Evolutionary conservation across 495 filamentous ascomycete genomes (phyloP).

Genomic region (Penicillium herquei): DNA sequence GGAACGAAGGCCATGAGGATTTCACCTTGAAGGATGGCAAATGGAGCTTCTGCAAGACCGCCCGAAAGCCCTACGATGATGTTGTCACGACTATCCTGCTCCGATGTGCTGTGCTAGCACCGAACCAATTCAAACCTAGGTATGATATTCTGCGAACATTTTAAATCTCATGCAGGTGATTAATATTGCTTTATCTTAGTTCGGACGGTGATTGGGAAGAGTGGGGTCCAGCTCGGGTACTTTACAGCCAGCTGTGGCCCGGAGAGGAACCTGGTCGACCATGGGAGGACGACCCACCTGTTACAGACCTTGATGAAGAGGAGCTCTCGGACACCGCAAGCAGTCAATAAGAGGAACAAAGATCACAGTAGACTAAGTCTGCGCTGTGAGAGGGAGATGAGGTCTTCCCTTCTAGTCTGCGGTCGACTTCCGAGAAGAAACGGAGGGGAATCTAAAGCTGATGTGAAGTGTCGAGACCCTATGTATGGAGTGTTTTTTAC

Average conservation of each 20-base stretch:
- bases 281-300: too few species aligned
- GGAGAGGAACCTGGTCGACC: not conserved
- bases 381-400: too few species aligned
- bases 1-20: not conserved
- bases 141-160: not conserved
- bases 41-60: slow-evolving; percentile 10
- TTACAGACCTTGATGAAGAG: too few species aligned
- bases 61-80: slow-evolving; percentile 12
- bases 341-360: too few species aligned
- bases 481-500: too few species aligned
- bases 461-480: too few species aligned
- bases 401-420: too few species aligned
- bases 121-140: not conserved
- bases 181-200: not conserved
- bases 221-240: not conserved
- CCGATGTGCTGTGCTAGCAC: slow-evolving; percentile 14
- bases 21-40: slow-evolving; percentile 2
- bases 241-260: not conserved
- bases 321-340: too few species aligned
- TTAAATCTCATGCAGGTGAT: too few species aligned
- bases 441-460: too few species aligned
- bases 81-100: slow-evolving; percentile 17
- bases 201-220: not conserved
- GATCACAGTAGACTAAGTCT: too few species aligned
- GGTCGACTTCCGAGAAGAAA: too few species aligned